Evolutionary conservation across 345 rosid species (phyloP).

Genomic region (Pistacia integerrima): DNA sequence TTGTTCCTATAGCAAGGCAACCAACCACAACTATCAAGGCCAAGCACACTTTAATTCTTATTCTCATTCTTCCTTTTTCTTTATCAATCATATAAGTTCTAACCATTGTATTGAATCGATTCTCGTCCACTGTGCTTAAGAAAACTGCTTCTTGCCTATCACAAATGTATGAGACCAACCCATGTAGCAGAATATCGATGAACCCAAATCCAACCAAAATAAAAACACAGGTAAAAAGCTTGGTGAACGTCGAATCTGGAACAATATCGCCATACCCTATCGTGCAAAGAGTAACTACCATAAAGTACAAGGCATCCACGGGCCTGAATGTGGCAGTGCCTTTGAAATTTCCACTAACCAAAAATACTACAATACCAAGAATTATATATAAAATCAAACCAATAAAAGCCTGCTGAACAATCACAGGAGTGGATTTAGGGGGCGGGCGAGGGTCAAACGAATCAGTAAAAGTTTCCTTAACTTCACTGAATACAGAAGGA

Average conservation of each 20-base stretch:
- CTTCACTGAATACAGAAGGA: conserved; percentile 52
- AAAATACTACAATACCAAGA: conserved; percentile 34
- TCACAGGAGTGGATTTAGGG: conserved; percentile 36
- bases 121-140: conserved; percentile 57
- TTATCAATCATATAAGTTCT: conserved; percentile 54
- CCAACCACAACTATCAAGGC: conserved; percentile 49
- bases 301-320: conserved; percentile 65
- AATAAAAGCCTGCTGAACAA: conserved; percentile 57
- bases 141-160: conserved; percentile 60
- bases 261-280: conserved; percentile 74
- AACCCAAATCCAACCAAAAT: conserved; percentile 67
- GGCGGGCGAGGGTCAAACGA: conserved; percentile 28
- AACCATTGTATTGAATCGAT: conserved; percentile 44
- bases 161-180: conserved; percentile 63
- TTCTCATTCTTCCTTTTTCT: conserved; percentile 69
- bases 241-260: conserved; percentile 58
- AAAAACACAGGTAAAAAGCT: conserved; percentile 56
- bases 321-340: conserved; percentile 45
- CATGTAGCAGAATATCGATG: conserved; percentile 58
- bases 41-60: conserved; percentile 53
- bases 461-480: conserved; percentile 27
- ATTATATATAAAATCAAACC: conserved; percentile 47
- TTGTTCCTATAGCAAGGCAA: conserved; percentile 54
- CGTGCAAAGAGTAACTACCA: conserved; percentile 67
- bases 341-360: conserved; percentile 39